A percentile compares a stretch with the other conserved stretches of the same genome.
phyloP scores from a whole-genome alignment of 1,139 yeast species.

The Blastobotrys illinoisensis region DNA sequence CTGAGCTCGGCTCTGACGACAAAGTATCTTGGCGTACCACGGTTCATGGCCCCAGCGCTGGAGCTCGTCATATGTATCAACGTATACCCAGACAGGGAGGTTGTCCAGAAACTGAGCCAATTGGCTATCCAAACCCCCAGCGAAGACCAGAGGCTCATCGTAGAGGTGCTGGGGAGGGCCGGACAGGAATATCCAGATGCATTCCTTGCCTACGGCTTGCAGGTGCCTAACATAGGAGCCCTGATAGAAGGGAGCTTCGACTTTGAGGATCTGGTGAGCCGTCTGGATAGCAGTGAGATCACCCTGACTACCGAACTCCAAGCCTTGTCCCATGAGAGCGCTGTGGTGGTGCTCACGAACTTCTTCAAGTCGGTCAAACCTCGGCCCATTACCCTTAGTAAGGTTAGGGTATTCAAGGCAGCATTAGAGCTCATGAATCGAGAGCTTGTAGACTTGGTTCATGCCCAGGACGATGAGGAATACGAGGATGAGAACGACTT shows the following conservation, averaged over 20 bases:
- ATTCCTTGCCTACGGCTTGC: neutral
- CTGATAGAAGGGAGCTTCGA: neutral
- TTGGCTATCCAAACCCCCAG: neutral
- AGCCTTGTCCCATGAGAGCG: neutral
- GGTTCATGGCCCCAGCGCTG: neutral
- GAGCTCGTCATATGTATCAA: neutral
- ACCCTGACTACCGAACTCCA: neutral
- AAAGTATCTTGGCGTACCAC: neutral
- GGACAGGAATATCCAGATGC: neutral
- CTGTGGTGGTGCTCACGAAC: neutral
- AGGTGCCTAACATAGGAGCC: neutral
- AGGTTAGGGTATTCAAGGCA: neutral
- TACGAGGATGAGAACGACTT: conserved; percentile 2
- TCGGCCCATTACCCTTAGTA: neutral
- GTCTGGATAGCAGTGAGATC: neutral
- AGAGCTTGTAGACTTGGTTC: neutral
- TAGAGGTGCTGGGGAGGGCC: neutral
- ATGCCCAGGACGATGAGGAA: neutral
- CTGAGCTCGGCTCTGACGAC: neutral
- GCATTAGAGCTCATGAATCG: neutral
- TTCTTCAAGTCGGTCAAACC: neutral
- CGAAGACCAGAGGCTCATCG: neutral
- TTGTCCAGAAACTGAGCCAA: neutral
- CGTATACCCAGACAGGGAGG: neutral
- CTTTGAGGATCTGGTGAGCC: neutral